phyloP scores from a whole-genome alignment of 768 basidiomycete species.

The Phlebiopsis gigantea region DNA sequence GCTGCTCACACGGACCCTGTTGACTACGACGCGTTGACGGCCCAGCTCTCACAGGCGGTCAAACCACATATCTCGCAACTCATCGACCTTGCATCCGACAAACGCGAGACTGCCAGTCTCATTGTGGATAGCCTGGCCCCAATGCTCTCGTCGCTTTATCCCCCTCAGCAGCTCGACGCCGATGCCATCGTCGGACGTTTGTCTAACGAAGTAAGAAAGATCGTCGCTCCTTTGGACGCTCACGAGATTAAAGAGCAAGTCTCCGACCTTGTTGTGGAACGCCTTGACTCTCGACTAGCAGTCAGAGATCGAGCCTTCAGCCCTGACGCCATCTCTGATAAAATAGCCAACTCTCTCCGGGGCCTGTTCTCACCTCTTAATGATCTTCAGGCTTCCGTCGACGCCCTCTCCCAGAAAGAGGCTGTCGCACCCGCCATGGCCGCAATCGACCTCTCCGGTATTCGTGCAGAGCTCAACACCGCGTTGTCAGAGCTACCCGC shows the following conservation, averaged over 20 bases:
- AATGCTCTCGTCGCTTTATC: slow-evolving; percentile 43
- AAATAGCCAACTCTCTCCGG: slow-evolving; percentile 49
- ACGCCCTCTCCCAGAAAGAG: slow-evolving; percentile 10
- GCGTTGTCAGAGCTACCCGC: slow-evolving; percentile 44
- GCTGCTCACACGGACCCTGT: slow-evolving; percentile 60
- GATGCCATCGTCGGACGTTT: slow-evolving; percentile 54
- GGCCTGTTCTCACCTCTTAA: slow-evolving; percentile 34
- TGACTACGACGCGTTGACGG: slow-evolving; percentile 75
- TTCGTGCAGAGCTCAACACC: slow-evolving; percentile 22
- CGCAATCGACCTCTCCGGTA: slow-evolving; percentile 13
- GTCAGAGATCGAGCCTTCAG: slow-evolving; percentile 71
- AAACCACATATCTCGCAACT: slow-evolving; percentile 87
- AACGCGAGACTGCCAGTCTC: slow-evolving; percentile 78
- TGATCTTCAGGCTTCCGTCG: slow-evolving; percentile 18
- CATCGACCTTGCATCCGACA: slow-evolving; percentile 85
- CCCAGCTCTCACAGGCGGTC: slow-evolving; percentile 74
- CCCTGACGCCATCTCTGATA: slow-evolving; percentile 50
- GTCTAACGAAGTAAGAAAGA: slow-evolving; percentile 61
- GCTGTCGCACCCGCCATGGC: background rate
- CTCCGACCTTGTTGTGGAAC: slow-evolving; percentile 82
- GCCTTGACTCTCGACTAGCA: slow-evolving; percentile 74
- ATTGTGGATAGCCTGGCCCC: slow-evolving; percentile 73
- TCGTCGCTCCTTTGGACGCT: slow-evolving; percentile 72
- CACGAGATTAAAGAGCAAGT: slow-evolving; percentile 89
- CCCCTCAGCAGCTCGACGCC: slow-evolving; percentile 34